Evolutionary conservation across 2,329 filamentous ascomycete species (phyloP).

Genomic region (Elsinoe fawcettii): DNA sequence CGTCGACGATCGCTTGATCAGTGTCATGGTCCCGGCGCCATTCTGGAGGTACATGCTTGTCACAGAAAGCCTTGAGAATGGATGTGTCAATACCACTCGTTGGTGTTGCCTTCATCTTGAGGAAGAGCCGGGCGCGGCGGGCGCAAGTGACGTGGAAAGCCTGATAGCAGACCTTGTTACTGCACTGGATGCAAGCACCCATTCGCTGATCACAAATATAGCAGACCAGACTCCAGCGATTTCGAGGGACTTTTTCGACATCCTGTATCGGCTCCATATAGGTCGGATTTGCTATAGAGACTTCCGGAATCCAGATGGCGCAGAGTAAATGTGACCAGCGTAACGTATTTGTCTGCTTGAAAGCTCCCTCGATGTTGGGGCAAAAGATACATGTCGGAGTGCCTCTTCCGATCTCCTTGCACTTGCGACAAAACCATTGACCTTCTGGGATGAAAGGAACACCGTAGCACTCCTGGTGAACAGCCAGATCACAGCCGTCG

Average conservation of each 20-base stretch:
- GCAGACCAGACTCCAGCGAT: slow-evolving; percentile 81
- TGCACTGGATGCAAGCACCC: slow-evolving; percentile 97
- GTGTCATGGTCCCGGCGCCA: slow-evolving; percentile 84
- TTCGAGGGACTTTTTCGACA: slow-evolving; percentile 93
- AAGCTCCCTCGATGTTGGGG: slow-evolving; percentile 92
- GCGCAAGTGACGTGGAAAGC: slow-evolving; percentile 98
- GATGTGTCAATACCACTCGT: slow-evolving; percentile 72
- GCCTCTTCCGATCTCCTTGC: slow-evolving; percentile 86
- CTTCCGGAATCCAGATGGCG: slow-evolving; percentile 97
- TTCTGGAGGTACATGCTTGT: slow-evolving; percentile 85
- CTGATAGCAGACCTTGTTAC: slow-evolving; percentile 93
- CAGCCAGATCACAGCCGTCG: slow-evolving; percentile 92
- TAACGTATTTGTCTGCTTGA: slow-evolving; percentile 93
- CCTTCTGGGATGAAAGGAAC: slow-evolving; percentile 98
- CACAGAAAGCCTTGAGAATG: slow-evolving; percentile 87
- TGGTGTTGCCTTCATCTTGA: slow-evolving; percentile 94
- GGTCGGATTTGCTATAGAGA: slow-evolving; percentile 87
- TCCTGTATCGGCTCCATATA: slow-evolving; percentile 99
- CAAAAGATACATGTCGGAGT: slow-evolving; percentile 98
- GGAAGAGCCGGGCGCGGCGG: slow-evolving; percentile 72
- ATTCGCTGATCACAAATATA: slow-evolving; percentile 97
- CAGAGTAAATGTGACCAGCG: slow-evolving; percentile 97
- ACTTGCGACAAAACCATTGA: slow-evolving; percentile 96
- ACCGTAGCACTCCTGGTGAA: slow-evolving; percentile 98
- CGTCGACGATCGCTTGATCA: slow-evolving; percentile 68